phyloP scores from a whole-genome alignment of 2,329 filamentous ascomycete genomes.

The Botryotinia narcissicola region DNA sequence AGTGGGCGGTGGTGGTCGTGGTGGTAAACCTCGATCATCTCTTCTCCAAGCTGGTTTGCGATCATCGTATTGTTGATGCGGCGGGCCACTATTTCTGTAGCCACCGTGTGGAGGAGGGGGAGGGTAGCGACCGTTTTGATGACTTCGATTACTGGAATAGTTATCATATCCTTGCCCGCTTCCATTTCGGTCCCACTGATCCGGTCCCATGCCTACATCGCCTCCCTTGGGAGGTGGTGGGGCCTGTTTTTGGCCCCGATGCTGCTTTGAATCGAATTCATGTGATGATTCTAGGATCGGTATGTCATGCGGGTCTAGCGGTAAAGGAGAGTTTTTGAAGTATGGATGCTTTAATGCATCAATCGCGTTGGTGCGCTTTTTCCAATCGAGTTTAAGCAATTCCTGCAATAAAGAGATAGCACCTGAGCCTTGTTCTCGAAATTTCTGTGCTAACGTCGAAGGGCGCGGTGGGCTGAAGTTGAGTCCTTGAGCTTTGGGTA shows the following conservation, averaged over 20 bases:
- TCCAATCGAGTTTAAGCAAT: slow-evolving; percentile 85
- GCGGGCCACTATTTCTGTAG: slow-evolving; percentile 34
- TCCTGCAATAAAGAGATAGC: slow-evolving; percentile 80
- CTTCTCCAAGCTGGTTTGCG: slow-evolving; percentile 38
- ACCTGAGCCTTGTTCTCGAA: slow-evolving; percentile 68
- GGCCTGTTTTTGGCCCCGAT: slow-evolving; percentile 78
- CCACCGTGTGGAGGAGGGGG: slow-evolving; percentile 29
- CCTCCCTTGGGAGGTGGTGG: slow-evolving; percentile 88
- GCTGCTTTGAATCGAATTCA: slow-evolving; percentile 90
- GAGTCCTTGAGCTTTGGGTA: slow-evolving; percentile 79
- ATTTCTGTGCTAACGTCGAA: slow-evolving; percentile 68
- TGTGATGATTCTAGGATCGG: slow-evolving; percentile 92
- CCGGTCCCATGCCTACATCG: slow-evolving; percentile 71
- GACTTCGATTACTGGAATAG: slow-evolving; percentile 29
- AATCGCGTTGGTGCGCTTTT: slow-evolving; percentile 82
- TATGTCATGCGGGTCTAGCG: slow-evolving; percentile 80
- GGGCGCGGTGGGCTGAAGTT: slow-evolving; percentile 56
- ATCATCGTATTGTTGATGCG: slow-evolving; percentile 32
- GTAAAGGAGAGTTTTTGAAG: slow-evolving; percentile 75
- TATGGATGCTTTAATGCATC: slow-evolving; percentile 92
- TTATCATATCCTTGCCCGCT: slow-evolving; percentile 32
- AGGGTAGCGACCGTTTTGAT: slow-evolving; percentile 19
- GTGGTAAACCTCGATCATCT: slow-evolving; percentile 35
- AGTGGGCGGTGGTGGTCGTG: slow-evolving; percentile 35
- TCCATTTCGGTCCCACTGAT: slow-evolving; percentile 39